Conservation (phyloP, 1,284 basidiomycete genomes). For the Papiliotrema laurentii region DNA sequence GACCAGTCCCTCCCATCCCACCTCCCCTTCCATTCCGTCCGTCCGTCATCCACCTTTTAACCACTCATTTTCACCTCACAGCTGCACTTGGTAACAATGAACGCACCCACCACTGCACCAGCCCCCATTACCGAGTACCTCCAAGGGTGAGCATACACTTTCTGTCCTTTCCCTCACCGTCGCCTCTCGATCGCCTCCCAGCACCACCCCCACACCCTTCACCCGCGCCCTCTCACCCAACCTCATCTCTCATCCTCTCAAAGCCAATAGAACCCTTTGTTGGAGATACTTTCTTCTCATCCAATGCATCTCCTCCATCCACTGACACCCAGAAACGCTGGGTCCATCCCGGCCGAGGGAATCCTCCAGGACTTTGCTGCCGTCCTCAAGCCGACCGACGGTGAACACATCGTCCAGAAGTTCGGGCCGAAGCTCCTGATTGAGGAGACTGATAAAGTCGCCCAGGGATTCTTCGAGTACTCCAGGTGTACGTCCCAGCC, state of each 20-base stretch:
- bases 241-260: neutral
- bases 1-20: no score
- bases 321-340: neutral
- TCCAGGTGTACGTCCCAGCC: slow-evolving; percentile 59
- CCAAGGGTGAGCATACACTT: no score
- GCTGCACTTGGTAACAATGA: no score
- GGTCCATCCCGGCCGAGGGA: neutral
- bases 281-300: neutral
- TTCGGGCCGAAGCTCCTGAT: neutral
- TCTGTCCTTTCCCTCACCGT: no score
- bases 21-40: no score
- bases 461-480: slow-evolving; percentile 65
- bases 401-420: slow-evolving; percentile 1
- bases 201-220: no score
- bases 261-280: neutral
- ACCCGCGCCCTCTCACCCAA: no score
- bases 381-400: neutral
- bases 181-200: no score
- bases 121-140: no score
- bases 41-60: no score
- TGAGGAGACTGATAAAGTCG: neutral
- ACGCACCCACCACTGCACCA: no score
- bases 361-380: neutral
- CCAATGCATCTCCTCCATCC: neutral
- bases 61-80: no score